Percentiles rank a stretch among this genome's conserved stretches.
Conservation (phyloP, 768 basidiomycete species). For the Kondoa subrosea region DNA sequence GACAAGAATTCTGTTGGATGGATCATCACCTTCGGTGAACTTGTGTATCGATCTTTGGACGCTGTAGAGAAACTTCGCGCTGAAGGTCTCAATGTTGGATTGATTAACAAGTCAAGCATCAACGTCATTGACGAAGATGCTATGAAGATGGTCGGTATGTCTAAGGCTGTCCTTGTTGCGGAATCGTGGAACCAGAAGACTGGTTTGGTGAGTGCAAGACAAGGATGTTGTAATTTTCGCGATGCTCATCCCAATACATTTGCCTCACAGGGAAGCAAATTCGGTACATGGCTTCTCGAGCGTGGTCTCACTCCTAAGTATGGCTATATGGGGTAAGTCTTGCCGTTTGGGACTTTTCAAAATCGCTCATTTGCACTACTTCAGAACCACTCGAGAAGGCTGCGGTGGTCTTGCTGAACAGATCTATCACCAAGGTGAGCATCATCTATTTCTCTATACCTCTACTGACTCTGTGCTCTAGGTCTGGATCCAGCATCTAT, state of each 20-base stretch:
- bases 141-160: constrained; percentile 51
- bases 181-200: constrained; percentile 82
- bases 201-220: constrained; percentile 32
- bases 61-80: constrained; percentile 58
- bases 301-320: constrained; percentile 63
- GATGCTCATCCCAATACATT: constrained; percentile 32
- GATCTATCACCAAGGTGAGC: constrained; percentile 54
- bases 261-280: constrained; percentile 43
- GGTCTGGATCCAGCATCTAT: too few species aligned
- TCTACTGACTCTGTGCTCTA: too few species aligned
- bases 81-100: constrained; percentile 58
- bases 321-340: constrained; percentile 51
- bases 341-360: not conserved
- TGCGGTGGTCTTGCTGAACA: constrained; percentile 61
- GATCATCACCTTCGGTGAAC: constrained; percentile 55
- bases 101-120: constrained; percentile 71
- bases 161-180: constrained; percentile 63
- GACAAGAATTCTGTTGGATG: constrained; percentile 61
- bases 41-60: constrained; percentile 53
- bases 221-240: constrained; percentile 17
- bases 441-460: too few species aligned
- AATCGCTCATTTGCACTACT: not conserved
- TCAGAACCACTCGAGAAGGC: constrained; percentile 31
- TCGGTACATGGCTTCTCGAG: constrained; percentile 69
- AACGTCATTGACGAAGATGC: constrained; percentile 71